These are phyloP conservation scores for Cytospora piceicola DNA, from an alignment of 2,329 filamentous ascomycete species.

Conservation along the genomic window DNA sequence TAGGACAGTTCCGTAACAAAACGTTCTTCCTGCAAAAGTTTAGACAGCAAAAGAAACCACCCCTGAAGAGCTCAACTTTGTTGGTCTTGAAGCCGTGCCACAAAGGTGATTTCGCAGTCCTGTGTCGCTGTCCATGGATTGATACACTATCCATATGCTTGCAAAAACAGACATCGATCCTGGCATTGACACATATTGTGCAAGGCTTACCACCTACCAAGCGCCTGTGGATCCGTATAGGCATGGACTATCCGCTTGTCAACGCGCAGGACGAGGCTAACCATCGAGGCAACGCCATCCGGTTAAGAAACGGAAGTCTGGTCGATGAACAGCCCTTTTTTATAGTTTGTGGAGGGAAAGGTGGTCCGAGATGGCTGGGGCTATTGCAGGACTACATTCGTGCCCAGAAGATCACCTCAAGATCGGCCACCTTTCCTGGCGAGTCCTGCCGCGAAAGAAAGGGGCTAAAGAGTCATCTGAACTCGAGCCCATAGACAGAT, in stretches of 20 bases:
- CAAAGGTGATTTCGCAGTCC: neutral
- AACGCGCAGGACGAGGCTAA: conserved; percentile 2
- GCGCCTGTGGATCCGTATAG: conserved; percentile 18
- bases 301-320: conserved; percentile 7
- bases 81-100: conserved; percentile 17
- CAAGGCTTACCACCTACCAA: neutral
- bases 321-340: conserved; percentile 22
- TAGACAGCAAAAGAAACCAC: neutral
- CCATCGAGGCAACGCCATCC: conserved; percentile 19
- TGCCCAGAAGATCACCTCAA: conserved; percentile 23
- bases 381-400: neutral
- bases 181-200: neutral
- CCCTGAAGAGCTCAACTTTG: conserved; percentile 13
- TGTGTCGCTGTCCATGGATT: conserved; percentile 13
- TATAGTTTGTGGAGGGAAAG: conserved; percentile 10
- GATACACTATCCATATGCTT: conserved; percentile 16
- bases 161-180: conserved; percentile 5
- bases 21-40: conserved; percentile 19
- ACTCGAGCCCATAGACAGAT: conserved; percentile 14
- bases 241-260: conserved; percentile 22
- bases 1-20: neutral
- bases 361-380: conserved; percentile 18
- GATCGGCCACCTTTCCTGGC: conserved; percentile 24
- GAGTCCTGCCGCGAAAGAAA: conserved; percentile 4
- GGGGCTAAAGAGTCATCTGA: neutral